phyloP scores from a whole-genome alignment of 2,329 filamentous ascomycete genomes.

The Trichoderma sp. region DNA sequence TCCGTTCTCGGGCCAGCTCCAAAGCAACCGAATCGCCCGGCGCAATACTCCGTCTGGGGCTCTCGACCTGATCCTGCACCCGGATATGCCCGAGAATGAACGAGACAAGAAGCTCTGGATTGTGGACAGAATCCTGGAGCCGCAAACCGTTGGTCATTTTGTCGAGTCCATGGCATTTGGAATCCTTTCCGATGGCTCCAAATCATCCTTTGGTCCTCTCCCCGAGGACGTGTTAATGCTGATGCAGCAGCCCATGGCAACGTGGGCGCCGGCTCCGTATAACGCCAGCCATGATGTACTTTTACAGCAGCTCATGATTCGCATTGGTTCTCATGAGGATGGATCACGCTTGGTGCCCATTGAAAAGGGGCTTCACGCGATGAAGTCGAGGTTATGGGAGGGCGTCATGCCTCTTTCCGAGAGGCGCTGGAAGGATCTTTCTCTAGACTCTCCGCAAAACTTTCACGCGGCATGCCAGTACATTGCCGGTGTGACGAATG shows the following conservation, averaged over 20 bases:
- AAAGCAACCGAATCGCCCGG: constrained; percentile 22
- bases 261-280: constrained; percentile 36
- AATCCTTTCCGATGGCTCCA: constrained; percentile 20
- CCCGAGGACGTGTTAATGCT: constrained; percentile 8
- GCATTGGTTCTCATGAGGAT: constrained; percentile 35
- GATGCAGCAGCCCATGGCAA: constrained; percentile 29
- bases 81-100: neutral
- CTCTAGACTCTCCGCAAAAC: constrained; percentile 33
- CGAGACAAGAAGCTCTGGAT: constrained; percentile 31
- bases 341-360: constrained; percentile 29
- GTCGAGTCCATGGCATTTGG: constrained; percentile 31
- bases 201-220: constrained; percentile 26
- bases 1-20: neutral
- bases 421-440: constrained; percentile 35
- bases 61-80: neutral
- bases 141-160: constrained; percentile 33
- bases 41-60: constrained; percentile 23
- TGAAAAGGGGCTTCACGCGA: constrained; percentile 37
- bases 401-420: constrained; percentile 38
- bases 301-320: constrained; percentile 21
- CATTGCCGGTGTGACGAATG: constrained; percentile 32
- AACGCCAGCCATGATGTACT: constrained; percentile 24
- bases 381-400: constrained; percentile 40
- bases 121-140: constrained; percentile 34
- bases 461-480: constrained; percentile 37